phyloP scores from a whole-genome alignment of 768 basidiomycete genomes.

The Mycena olivaceomarginata region DNA sequence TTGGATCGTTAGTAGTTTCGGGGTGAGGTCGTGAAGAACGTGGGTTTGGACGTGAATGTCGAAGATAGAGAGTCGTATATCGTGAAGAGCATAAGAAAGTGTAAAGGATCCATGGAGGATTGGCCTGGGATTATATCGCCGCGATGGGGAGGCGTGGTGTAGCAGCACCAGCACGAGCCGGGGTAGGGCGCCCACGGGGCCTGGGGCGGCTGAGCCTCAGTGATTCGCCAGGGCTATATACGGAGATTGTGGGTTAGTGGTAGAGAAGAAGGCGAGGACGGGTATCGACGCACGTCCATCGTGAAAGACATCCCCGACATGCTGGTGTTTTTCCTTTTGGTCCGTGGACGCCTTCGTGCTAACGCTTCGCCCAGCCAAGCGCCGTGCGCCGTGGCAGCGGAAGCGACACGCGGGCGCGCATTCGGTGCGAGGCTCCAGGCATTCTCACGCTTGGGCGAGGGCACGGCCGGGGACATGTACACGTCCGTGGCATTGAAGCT shows the following conservation, averaged over 20 bases:
- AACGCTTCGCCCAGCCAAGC: slow-evolving; percentile 80
- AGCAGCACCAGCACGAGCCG: slow-evolving; percentile 54
- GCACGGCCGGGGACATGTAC: slow-evolving; percentile 45
- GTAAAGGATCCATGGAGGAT: too few species aligned
- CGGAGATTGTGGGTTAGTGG: slow-evolving; percentile 33
- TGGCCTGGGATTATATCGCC: too few species aligned
- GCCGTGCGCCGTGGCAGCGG: slow-evolving; percentile 74
- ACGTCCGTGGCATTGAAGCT: slow-evolving; percentile 30
- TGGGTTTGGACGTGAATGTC: not conserved
- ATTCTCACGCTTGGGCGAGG: slow-evolving; percentile 66
- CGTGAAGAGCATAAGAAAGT: too few species aligned
- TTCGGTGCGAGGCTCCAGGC: slow-evolving; percentile 57
- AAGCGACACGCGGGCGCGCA: slow-evolving; percentile 72
- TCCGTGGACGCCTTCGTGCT: slow-evolving; percentile 71
- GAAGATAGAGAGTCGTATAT: slow-evolving; percentile 1
- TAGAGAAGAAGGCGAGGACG: slow-evolving; percentile 10
- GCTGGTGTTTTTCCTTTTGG: slow-evolving; percentile 69
- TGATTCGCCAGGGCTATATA: slow-evolving; percentile 66
- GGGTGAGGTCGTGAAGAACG: not conserved
- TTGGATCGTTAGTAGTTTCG: too few species aligned
- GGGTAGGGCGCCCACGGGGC: slow-evolving; percentile 68
- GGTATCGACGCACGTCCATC: slow-evolving; percentile 71
- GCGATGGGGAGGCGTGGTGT: slow-evolving; percentile 30
- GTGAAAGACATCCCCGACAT: slow-evolving; percentile 60
- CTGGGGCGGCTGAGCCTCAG: slow-evolving; percentile 70